phyloP scores from a whole-genome alignment of 495 filamentous ascomycete species.

The Friedmanniomyces endolithicus region DNA sequence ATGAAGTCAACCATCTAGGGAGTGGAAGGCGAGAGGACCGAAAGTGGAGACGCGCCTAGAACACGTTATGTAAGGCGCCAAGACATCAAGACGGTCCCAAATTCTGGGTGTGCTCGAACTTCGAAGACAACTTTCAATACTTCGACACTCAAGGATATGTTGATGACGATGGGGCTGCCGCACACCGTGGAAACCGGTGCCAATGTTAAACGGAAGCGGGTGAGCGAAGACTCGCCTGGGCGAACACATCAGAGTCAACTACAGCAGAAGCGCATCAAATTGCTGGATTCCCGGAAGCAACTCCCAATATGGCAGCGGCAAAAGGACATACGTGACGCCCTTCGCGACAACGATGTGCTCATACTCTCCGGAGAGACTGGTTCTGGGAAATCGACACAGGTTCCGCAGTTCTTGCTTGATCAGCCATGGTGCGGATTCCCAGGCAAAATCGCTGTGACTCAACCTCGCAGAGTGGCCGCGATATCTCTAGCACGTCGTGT shows the following conservation, averaged over 20 bases:
- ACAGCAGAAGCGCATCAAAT: slow-evolving; percentile 5
- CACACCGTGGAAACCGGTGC: neutral
- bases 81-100: neutral
- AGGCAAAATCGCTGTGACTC: slow-evolving; percentile 87
- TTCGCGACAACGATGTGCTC: slow-evolving; percentile 61
- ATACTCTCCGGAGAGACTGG: slow-evolving; percentile 89
- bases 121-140: too few relatives aligned
- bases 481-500: slow-evolving; percentile 86
- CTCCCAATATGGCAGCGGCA: slow-evolving; percentile 73
- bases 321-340: slow-evolving; percentile 50
- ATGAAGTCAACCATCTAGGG: too few relatives aligned
- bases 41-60: neutral
- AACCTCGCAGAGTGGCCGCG: slow-evolving; percentile 86
- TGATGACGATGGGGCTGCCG: too few relatives aligned
- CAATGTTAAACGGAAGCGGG: slow-evolving; percentile 7
- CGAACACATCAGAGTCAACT: neutral
- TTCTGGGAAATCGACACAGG: slow-evolving; percentile 92
- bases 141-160: too few relatives aligned
- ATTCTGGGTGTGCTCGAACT: neutral
- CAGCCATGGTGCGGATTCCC: slow-evolving; percentile 59
- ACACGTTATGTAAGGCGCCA: neutral
- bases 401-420: slow-evolving; percentile 75
- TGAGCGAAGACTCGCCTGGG: neutral
- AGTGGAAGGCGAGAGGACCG: too few relatives aligned
- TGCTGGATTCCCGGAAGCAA: slow-evolving; percentile 5